Percentiles rank a stretch among this genome's conserved stretches.
phyloP scores from a whole-genome alignment of 2,329 filamentous ascomycete species.

The Chaetomium sp. region DNA sequence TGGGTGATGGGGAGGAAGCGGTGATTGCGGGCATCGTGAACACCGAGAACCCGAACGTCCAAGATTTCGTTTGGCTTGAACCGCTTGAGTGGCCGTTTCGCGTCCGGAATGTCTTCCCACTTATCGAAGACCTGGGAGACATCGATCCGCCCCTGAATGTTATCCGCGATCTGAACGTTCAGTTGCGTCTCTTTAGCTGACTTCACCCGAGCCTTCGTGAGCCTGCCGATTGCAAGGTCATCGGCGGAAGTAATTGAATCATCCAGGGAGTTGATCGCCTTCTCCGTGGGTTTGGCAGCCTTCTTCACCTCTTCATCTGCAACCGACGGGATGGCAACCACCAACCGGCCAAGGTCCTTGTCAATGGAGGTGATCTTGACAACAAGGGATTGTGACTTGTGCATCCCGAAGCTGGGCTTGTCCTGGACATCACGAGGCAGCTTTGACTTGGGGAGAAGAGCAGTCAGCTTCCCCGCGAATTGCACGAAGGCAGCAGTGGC shows the following conservation, averaged over 20 bases:
- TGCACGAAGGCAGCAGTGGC: constrained; percentile 83
- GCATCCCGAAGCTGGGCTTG: constrained; percentile 75
- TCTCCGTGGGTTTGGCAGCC: constrained; percentile 42
- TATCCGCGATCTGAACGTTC: constrained; percentile 85
- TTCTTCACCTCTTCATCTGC: constrained; percentile 48
- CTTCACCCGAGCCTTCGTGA: constrained; percentile 76
- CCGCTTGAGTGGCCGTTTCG: constrained; percentile 74
- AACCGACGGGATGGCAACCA: constrained; percentile 54
- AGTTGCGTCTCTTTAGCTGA: constrained; percentile 89
- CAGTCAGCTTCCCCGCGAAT: constrained; percentile 76
- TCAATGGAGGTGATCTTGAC: constrained; percentile 75
- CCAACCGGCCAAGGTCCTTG: constrained; percentile 67
- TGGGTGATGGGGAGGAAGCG: constrained; percentile 91
- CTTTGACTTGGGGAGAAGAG: constrained; percentile 77
- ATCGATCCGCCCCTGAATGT: constrained; percentile 89
- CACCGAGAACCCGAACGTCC: constrained; percentile 75
- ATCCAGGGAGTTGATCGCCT: constrained; percentile 60
- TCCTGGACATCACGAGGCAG: constrained; percentile 69
- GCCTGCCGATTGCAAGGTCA: constrained; percentile 72
- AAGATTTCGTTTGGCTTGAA: constrained; percentile 74
- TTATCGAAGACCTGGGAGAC: constrained; percentile 86
- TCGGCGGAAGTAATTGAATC: constrained; percentile 63
- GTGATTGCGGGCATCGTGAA: constrained; percentile 88
- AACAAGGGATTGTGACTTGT: constrained; percentile 73
- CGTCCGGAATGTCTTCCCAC: constrained; percentile 83